These are phyloP conservation scores for Mucuna pruriens DNA, from an alignment of 306 rosid genomes.

Conservation along the genomic window DNA sequence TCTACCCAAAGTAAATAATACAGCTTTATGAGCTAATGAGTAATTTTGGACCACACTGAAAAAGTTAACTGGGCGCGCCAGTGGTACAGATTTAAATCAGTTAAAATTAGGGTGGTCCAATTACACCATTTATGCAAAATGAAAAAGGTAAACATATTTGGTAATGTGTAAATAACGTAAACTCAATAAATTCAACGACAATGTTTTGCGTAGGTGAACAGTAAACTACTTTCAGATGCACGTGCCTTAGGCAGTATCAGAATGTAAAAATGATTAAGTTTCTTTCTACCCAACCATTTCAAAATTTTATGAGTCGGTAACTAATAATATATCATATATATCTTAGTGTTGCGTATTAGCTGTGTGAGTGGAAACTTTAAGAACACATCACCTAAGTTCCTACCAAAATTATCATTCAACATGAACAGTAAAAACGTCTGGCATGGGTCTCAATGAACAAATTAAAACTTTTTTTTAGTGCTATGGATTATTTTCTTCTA, in stretches of 20 bases:
- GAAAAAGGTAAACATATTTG: neutral
- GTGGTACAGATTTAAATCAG: neutral
- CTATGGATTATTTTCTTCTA: neutral
- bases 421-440: neutral
- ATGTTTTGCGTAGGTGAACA: neutral
- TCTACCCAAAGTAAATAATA: slow-evolving; percentile 6
- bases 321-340: neutral
- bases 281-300: neutral
- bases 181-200: neutral
- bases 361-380: neutral
- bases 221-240: neutral
- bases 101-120: neutral
- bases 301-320: neutral
- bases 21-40: neutral
- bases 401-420: slow-evolving; percentile 33
- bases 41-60: slow-evolving; percentile 16
- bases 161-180: neutral
- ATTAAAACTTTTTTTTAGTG: slow-evolving; percentile 3
- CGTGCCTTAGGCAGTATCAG: neutral
- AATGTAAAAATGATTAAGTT: neutral
- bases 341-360: neutral
- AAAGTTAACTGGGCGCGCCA: neutral
- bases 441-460: neutral
- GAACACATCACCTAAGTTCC: slow-evolving; percentile 8
- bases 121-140: neutral